A percentile compares a stretch with the other conserved stretches of the same genome.
phyloP scores from a whole-genome alignment of 139 green algal genomes.

The Parachlorella kessleri region DNA sequence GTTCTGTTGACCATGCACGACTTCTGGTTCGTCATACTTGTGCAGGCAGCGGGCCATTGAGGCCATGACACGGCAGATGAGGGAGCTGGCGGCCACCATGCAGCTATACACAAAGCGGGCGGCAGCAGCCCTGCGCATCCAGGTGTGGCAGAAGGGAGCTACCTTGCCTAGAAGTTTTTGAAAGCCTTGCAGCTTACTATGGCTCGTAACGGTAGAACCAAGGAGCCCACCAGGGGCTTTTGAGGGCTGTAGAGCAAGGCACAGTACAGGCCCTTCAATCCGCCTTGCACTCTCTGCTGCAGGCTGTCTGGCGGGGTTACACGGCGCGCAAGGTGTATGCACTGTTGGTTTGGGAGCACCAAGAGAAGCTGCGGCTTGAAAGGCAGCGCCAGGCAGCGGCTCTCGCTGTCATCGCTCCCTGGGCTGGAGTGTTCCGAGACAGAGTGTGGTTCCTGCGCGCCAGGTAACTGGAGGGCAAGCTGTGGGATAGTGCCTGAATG shows the following conservation, averaged over 20 bases:
- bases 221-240: too few relatives aligned
- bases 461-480: too few relatives aligned
- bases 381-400: conserved; percentile 21
- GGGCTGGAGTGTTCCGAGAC: conserved; percentile 26
- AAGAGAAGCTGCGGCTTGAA: conserved; percentile 16
- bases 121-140: conserved; percentile 40
- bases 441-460: conserved; percentile 34
- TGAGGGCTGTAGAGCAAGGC: too few relatives aligned
- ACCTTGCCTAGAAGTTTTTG: too few relatives aligned
- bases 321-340: not conserved
- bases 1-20: not conserved
- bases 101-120: conserved; percentile 24
- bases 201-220: too few relatives aligned
- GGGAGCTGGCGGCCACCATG: conserved; percentile 41
- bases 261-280: too few relatives aligned
- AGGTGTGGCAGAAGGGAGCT: too few relatives aligned
- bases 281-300: too few relatives aligned
- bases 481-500: too few relatives aligned
- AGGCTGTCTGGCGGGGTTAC: conserved; percentile 24
- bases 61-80: conserved; percentile 24
- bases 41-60: not conserved
- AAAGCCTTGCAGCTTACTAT: too few relatives aligned
- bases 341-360: not conserved
- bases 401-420: conserved; percentile 42
- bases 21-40: too few relatives aligned